Conservation (phyloP, 139 green algal genomes). For the Tetradesmus obliquus region DNA sequence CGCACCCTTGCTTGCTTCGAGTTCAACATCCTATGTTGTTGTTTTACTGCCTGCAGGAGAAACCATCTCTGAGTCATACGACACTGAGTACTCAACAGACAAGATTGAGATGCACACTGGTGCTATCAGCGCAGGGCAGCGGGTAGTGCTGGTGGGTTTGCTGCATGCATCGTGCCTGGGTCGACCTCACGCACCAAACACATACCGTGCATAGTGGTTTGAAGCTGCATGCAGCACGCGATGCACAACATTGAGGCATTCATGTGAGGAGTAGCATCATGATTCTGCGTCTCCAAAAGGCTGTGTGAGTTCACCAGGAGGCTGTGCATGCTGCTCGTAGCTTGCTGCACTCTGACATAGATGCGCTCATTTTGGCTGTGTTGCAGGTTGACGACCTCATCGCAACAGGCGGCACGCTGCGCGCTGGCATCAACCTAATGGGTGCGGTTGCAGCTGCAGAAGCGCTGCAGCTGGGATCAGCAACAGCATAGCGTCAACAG, state of each 20-base stretch:
- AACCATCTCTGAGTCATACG: slow-evolving; percentile 86
- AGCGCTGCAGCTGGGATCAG: not conserved
- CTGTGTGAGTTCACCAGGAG: too few species aligned
- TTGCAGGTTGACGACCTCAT: slow-evolving; percentile 96
- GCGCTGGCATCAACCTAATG: slow-evolving; percentile 85
- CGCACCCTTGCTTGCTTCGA: not conserved
- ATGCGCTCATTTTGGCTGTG: not conserved
- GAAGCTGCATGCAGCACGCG: too few species aligned
- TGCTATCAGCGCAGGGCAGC: slow-evolving; percentile 84
- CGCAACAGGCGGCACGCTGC: slow-evolving; percentile 97
- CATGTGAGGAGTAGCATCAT: too few species aligned
- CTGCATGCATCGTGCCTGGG: not conserved
- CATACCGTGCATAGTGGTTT: not conserved
- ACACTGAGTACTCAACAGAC: slow-evolving; percentile 95
- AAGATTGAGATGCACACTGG: slow-evolving; percentile 97
- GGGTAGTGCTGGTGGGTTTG: slow-evolving; percentile 83
- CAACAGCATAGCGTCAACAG: too few species aligned
- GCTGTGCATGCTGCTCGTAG: too few species aligned
- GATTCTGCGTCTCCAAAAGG: too few species aligned
- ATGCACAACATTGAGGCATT: too few species aligned
- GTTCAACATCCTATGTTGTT: not conserved
- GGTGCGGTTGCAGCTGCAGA: slow-evolving; percentile 55
- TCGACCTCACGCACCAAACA: not conserved
- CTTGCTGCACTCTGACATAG: too few species aligned
- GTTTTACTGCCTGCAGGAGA: slow-evolving; percentile 72